Conservation (phyloP, 2,329 filamentous ascomycete species). For the Cladosporium sp. region DNA sequence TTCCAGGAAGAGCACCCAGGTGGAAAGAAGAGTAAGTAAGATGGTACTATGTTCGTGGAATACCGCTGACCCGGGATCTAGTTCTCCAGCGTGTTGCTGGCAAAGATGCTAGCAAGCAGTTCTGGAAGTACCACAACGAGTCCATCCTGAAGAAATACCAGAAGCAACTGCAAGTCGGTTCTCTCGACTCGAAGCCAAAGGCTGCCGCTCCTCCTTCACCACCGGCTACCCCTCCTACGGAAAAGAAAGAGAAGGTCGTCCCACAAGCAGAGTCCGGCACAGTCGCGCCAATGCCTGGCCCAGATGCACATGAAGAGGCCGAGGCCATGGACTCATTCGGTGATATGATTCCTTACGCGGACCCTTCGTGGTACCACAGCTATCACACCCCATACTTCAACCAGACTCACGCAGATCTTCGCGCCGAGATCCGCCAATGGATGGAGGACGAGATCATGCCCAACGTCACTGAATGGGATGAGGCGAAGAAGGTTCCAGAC, state of each 20-base stretch:
- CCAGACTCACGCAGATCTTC: conserved; percentile 86
- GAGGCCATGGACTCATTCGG: conserved; percentile 84
- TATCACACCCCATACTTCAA: conserved; percentile 98
- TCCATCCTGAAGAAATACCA: conserved; percentile 79
- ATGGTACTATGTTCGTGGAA: not conserved
- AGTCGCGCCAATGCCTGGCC: conserved; percentile 42
- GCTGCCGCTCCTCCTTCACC: conserved; percentile 54
- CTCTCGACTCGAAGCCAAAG: conserved; percentile 81
- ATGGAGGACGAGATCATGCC: conserved; percentile 87
- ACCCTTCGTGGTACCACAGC: conserved; percentile 70
- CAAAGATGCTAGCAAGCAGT: conserved; percentile 68
- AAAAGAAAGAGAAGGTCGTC: conserved; percentile 52
- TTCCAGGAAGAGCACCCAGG: conserved; percentile 53
- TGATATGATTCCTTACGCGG: conserved; percentile 83
- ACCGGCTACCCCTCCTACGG: conserved; percentile 47
- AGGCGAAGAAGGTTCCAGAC: conserved; percentile 84
- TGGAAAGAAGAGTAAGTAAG: conserved; percentile 62
- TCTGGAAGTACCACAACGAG: conserved; percentile 76
- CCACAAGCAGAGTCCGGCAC: conserved; percentile 61
- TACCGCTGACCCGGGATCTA: conserved; percentile 32
- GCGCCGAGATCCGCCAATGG: conserved; percentile 89
- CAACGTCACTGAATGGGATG: conserved; percentile 93
- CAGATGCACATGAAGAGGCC: conserved; percentile 49
- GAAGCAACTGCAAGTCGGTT: conserved; percentile 76
- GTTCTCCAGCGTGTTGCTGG: conserved; percentile 65